phyloP scores from a whole-genome alignment of 805 yeast genomes.

The Hanseniaspora occidentalis region DNA sequence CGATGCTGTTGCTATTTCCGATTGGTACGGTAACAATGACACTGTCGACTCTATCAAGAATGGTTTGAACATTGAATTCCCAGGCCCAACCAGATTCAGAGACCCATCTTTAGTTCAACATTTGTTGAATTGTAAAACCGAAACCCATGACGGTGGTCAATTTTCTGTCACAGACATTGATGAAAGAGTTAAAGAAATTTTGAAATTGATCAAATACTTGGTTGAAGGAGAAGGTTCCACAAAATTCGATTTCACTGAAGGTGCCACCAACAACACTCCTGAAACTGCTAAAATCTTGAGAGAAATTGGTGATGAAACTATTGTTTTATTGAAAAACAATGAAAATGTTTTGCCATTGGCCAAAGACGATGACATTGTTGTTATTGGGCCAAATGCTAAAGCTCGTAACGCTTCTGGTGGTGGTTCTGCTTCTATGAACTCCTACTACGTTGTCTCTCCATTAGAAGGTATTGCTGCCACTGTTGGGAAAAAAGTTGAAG shows the following conservation, averaged over 20 bases:
- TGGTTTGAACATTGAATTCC: constrained; percentile 57
- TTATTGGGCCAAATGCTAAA: constrained; percentile 51
- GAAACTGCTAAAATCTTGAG: constrained; percentile 33
- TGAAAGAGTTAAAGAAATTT: constrained; percentile 35
- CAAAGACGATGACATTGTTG: constrained; percentile 30
- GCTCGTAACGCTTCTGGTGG: constrained; percentile 41
- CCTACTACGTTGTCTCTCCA: constrained; percentile 37
- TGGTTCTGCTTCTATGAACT: constrained; percentile 43
- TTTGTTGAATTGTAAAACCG: constrained; percentile 30
- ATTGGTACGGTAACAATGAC: constrained; percentile 51
- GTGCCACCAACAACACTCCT: constrained; percentile 30
- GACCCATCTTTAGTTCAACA: constrained; percentile 27
- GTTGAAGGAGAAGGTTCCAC: constrained; percentile 13
- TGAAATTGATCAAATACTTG: constrained; percentile 32
- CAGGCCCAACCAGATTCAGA: constrained; percentile 44
- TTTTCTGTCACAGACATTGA: constrained; percentile 26
- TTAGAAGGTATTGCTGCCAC: constrained; percentile 31
- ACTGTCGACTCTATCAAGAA: constrained; percentile 34
- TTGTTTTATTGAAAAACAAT: constrained; percentile 47
- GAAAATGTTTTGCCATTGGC: constrained; percentile 33
- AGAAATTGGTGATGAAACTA: constrained; percentile 36
- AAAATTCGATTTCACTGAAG: constrained; percentile 3
- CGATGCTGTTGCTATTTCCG: constrained; percentile 47
- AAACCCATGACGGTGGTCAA: constrained; percentile 16
- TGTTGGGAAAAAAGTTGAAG: constrained; percentile 8